A percentile compares a stretch with the other conserved stretches of the same genome.
phyloP scores from a whole-genome alignment of 345 rosid species.

The Eucalyptus sideroxylon region DNA sequence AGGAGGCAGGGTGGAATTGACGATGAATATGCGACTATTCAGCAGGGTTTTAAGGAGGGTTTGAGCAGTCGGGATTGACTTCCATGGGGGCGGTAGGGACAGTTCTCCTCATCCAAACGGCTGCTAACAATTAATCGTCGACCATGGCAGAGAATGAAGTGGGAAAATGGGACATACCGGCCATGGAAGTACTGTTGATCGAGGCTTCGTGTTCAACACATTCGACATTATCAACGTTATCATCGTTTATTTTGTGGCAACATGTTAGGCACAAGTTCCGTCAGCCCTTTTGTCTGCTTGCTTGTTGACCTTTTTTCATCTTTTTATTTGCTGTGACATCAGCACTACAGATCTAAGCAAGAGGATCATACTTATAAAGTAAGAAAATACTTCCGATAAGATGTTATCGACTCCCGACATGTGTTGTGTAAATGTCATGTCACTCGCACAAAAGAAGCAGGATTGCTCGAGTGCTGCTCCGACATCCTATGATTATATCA shows the following conservation, averaged over 20 bases:
- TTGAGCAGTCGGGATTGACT: not conserved
- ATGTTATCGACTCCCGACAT: not conserved
- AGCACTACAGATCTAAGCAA: not conserved
- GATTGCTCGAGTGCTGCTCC: not conserved
- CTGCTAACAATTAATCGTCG: rapidly evolving
- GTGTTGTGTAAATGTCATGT: not conserved
- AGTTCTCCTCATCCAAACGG: not conserved
- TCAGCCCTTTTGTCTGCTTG: not conserved
- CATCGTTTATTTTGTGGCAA: not conserved
- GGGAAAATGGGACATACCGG: not conserved
- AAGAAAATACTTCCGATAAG: not conserved
- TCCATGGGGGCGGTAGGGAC: not conserved
- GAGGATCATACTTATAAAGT: not conserved
- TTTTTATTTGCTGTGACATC: not conserved
- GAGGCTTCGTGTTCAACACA: not conserved
- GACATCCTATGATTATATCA: not conserved
- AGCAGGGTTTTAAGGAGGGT: not conserved
- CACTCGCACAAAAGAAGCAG: not conserved
- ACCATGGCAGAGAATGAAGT: not conserved
- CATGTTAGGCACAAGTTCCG: not conserved
- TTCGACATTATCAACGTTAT: not conserved
- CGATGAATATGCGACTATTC: rapidly evolving
- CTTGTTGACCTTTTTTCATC: not conserved
- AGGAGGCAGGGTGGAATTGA: rapidly evolving
- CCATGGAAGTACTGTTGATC: not conserved